Base-by-base conservation (phyloP, 1,139 yeast species). In the Entelexis paramagnoliae region DNA sequence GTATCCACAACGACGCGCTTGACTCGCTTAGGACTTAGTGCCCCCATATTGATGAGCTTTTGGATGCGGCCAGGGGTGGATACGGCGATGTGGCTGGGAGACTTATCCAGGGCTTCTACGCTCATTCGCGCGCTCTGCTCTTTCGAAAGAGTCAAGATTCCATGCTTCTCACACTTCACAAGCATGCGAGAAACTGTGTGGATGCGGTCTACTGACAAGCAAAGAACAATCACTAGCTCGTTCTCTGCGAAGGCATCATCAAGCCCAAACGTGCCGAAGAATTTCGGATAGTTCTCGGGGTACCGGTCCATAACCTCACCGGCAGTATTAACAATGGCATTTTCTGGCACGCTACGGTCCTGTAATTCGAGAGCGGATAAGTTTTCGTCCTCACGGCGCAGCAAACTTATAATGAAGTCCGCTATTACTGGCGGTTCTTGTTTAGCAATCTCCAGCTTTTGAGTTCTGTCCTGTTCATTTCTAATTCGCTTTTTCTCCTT, bases 141-240 rank as follows among this genome's bases (percentile, higher is more conserved):
- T 60, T 78, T 76, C 62, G 83, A 83, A 42, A 83, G 64, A 62
- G 82, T 83, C 51, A 82, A 57, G 1, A 86, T 77, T 0, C 82
- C 76, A 13, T 64, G 64, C 9, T 40, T 33, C 26, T 60, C 58
- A 10, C 62, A 34, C 1, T 55, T 30, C 10, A 81, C 80, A 4
- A 68, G 57, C 4, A 81, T 79, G 52, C 91, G 72, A 62, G 78
- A 79, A 2, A 81, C 73, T 60, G 83, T 89, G 67, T 91, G 83
- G 1, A 83, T 86, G 53, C 91, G 71, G 24, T 82, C 67, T 0
- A 89, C 89, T 0, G 88, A 81, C 73, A 78, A 75, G 4, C 85
- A 76, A 17, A 83, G 64, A 2, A 82, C 68, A n/a, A 82, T 71
- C 20, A 82, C 62, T 26, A 65, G 58, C 49, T 71, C 71, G 22